Evolutionary conservation across 208 protist species (phyloP).

Genomic region (Paratrypanosoma confusum): DNA sequence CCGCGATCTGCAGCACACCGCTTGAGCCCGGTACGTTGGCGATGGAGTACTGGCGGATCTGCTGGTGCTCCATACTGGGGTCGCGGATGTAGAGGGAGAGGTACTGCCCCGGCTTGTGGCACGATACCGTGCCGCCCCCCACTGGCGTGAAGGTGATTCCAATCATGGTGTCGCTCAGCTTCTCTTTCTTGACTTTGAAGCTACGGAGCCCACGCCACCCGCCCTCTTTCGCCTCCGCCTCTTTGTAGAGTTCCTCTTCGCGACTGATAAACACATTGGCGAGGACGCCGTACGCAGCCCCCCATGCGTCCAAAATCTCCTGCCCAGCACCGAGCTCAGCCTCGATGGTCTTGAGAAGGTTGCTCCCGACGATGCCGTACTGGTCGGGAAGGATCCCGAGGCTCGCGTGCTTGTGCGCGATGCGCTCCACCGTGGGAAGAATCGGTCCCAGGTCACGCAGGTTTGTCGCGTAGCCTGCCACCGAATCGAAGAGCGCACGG

Average conservation of each 20-base stretch:
- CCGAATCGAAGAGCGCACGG: slow-evolving; percentile 29
- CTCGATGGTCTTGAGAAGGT: slow-evolving; percentile 38
- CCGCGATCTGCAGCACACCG: slow-evolving; percentile 24
- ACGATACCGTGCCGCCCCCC: slow-evolving; percentile 13
- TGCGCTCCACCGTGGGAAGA: slow-evolving; percentile 24
- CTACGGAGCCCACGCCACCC: slow-evolving; percentile 17
- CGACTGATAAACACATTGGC: slow-evolving; percentile 23
- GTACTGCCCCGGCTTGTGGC: slow-evolving; percentile 20
- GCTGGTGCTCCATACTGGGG: slow-evolving; percentile 20
- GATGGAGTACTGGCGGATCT: slow-evolving; percentile 40
- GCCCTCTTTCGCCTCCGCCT: slow-evolving; percentile 8
- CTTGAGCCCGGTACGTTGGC: slow-evolving; percentile 13
- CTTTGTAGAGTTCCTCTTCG: slow-evolving; percentile 28
- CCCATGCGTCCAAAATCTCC: slow-evolving; percentile 28
- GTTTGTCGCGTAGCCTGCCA: slow-evolving; percentile 29
- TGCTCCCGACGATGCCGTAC: slow-evolving; percentile 34
- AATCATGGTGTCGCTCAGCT: slow-evolving; percentile 22
- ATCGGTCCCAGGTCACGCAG: slow-evolving; percentile 22
- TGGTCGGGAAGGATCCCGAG: slow-evolving; percentile 22
- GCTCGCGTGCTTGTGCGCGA: slow-evolving; percentile 30
- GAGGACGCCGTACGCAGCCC: slow-evolving; percentile 32
- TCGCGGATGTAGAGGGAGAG: slow-evolving; percentile 23
- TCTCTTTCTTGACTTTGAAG: slow-evolving; percentile 27
- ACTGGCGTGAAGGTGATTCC: slow-evolving; percentile 21
- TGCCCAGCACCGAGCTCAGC: slow-evolving; percentile 22